Evolutionary conservation across 345 rosid genomes (phyloP).

Genomic region (Corchorus capsularis): DNA sequence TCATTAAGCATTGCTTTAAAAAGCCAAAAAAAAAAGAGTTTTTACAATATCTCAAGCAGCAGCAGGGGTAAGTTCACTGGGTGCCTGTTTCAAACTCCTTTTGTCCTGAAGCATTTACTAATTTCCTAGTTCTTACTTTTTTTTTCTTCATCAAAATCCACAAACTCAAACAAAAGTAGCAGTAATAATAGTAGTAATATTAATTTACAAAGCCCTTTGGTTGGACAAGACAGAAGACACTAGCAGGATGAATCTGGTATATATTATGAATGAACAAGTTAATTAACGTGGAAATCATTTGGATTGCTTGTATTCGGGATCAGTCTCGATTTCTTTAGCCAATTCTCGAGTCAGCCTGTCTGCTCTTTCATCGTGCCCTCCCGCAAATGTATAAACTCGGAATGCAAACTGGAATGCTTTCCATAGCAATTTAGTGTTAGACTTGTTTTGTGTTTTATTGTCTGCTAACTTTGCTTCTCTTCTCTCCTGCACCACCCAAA

Average conservation of each 20-base stretch:
- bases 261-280: background rate
- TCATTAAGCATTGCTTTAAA: background rate
- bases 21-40: too few relatives aligned
- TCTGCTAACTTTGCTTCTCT: conserved; percentile 51
- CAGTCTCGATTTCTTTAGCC: conserved; percentile 78
- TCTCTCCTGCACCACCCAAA: conserved; percentile 51
- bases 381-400: conserved; percentile 79
- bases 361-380: conserved; percentile 86
- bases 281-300: background rate
- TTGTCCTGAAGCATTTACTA: background rate
- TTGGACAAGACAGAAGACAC: background rate
- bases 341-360: conserved; percentile 72
- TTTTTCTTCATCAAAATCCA: background rate
- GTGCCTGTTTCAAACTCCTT: background rate
- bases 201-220: conserved; percentile 2
- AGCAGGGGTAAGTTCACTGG: background rate
- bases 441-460: conserved; percentile 31
- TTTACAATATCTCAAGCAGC: conserved; percentile 6
- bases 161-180: background rate
- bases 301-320: conserved; percentile 42
- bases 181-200: too few relatives aligned
- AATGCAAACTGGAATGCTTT: conserved; percentile 88
- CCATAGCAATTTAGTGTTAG: conserved; percentile 62
- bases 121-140: background rate
- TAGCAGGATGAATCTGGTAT: background rate